Conservation (phyloP, 768 basidiomycete genomes). For the Tricholomella constricta region DNA sequence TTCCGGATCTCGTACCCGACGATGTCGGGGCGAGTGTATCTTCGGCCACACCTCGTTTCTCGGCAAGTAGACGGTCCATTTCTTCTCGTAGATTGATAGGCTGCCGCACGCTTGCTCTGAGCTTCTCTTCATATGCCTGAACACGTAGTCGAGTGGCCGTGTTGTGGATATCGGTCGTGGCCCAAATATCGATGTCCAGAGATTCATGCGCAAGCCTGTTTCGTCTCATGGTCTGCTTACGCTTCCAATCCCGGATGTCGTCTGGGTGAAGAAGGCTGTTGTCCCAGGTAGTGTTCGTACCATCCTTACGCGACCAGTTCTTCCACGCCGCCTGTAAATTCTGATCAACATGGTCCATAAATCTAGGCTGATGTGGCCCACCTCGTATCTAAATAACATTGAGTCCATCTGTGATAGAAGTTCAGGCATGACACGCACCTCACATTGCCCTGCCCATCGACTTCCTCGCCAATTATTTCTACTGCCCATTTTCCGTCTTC, state of each 20-base stretch:
- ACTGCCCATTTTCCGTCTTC: conserved; percentile 31
- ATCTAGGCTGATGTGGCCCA: conserved; percentile 7
- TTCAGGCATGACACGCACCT: conserved; percentile 25
- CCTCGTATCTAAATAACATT: conserved; percentile 31
- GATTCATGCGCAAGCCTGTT: conserved; percentile 27
- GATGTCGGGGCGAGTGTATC: background rate
- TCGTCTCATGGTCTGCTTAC: conserved; percentile 32
- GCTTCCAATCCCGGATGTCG: conserved; percentile 34
- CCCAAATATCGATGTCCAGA: conserved; percentile 41
- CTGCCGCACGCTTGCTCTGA: conserved; percentile 12
- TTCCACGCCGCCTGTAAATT: conserved; percentile 51
- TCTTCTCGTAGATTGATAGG: conserved; percentile 2
- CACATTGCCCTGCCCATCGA: conserved; percentile 31
- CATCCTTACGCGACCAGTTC: conserved; percentile 51
- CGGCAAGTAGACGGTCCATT: conserved; percentile 11
- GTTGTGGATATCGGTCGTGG: conserved; percentile 44
- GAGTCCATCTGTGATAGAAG: background rate
- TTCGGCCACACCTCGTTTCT: background rate
- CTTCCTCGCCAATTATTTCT: conserved; percentile 43
- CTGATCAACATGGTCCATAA: background rate
- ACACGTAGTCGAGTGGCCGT: conserved; percentile 42
- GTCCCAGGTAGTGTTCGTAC: conserved; percentile 59
- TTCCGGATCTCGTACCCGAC: background rate
- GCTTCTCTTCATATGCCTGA: conserved; percentile 51
- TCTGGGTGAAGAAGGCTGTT: conserved; percentile 19